phyloP scores from a whole-genome alignment of 345 rosid genomes.

The Arabis hirsuta region DNA sequence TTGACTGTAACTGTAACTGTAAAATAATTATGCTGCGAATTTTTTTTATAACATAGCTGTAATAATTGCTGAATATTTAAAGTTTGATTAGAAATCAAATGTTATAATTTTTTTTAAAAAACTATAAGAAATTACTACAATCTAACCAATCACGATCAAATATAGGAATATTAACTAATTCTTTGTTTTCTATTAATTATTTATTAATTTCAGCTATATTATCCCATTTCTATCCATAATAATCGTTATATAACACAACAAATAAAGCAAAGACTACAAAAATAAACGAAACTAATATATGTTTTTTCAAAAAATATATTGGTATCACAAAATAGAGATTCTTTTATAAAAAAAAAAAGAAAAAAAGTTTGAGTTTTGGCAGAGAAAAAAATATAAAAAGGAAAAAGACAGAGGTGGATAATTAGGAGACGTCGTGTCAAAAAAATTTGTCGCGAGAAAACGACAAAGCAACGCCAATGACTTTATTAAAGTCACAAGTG shows the following conservation, averaged over 20 bases:
- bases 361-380: constrained; percentile 24
- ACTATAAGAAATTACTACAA: no score
- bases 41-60: no score
- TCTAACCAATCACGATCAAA: no score
- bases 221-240: background rate
- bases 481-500: constrained; percentile 51
- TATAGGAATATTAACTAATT: no score
- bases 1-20: no score
- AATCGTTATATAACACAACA: background rate
- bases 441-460: constrained; percentile 41
- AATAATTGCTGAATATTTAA: no score
- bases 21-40: no score
- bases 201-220: background rate
- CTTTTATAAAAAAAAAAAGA: background rate
- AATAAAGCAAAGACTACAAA: background rate
- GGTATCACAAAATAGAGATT: constrained; percentile 4
- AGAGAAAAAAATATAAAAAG: constrained; percentile 29
- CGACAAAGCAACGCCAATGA: constrained; percentile 50
- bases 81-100: no score
- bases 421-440: constrained; percentile 48
- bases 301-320: background rate
- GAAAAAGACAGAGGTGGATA: constrained; percentile 38
- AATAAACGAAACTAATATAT: background rate
- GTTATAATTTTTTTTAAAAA: no score
- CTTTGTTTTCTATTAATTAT: no score